A percentile compares a stretch with the other conserved stretches of the same genome.
phyloP scores from a whole-genome alignment of 805 yeast genomes.

The Myxozyma sirexii region DNA sequence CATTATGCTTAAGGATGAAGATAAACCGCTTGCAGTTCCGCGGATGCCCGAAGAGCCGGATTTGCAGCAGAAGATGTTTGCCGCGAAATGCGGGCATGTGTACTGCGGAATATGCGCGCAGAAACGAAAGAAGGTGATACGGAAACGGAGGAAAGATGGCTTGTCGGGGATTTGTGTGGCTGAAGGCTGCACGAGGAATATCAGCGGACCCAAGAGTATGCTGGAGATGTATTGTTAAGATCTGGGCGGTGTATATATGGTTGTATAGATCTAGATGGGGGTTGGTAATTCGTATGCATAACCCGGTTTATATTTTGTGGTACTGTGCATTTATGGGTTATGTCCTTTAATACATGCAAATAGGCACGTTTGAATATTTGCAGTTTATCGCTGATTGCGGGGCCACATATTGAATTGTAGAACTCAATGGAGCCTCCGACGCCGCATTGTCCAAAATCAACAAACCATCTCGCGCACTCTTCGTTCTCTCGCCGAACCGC shows the following conservation, averaged over 20 bases:
- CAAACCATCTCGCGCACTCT: not conserved
- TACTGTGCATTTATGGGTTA: no score
- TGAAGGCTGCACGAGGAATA: conserved; percentile 20
- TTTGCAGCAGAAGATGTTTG: conserved; percentile 21
- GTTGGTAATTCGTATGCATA: not conserved
- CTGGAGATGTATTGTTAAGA: conserved; percentile 19
- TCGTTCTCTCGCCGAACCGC: no score
- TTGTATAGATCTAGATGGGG: not conserved
- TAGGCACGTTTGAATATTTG: no score
- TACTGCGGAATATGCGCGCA: conserved; percentile 33
- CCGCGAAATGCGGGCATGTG: conserved; percentile 32
- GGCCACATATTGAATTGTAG: no score
- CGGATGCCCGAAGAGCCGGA: not conserved
- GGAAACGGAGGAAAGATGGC: conserved; percentile 13
- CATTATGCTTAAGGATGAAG: not conserved
- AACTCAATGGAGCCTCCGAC: not conserved
- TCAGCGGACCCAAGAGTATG: conserved; percentile 28
- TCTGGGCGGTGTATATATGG: not conserved
- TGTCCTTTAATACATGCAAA: no score
- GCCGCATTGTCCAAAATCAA: not conserved
- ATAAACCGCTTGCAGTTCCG: not conserved
- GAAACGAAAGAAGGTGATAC: conserved; percentile 7
- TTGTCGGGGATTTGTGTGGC: conserved; percentile 17
- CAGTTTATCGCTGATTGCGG: no score
- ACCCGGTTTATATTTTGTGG: no score